Conservation (phyloP, 140 eudicot genomes). For the Ambrosia hybrid region DNA sequence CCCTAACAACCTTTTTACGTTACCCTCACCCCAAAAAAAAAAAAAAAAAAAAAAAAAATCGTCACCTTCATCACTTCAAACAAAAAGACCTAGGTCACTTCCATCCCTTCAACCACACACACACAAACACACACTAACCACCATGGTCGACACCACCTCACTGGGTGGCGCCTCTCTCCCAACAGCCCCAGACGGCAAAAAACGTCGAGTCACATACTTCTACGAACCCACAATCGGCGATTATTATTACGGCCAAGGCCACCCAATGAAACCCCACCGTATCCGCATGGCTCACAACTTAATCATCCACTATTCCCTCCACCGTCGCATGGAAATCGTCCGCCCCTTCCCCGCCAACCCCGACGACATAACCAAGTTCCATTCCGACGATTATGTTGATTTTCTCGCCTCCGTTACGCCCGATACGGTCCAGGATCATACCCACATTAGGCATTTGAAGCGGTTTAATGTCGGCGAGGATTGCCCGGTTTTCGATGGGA, state of each 20-base stretch:
- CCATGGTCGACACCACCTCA: constrained; percentile 43
- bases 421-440: constrained; percentile 51
- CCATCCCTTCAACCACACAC: no score
- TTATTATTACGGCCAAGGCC: constrained; percentile 95
- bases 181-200: constrained; percentile 60
- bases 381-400: constrained; percentile 75
- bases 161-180: constrained; percentile 66
- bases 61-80: no score
- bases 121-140: no score
- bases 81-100: no score
- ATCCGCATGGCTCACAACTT: constrained; percentile 97
- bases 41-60: no score
- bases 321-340: constrained; percentile 78
- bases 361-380: constrained; percentile 65
- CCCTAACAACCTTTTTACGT: no score
- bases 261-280: constrained; percentile 96
- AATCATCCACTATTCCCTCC: constrained; percentile 70
- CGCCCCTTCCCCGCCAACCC: constrained; percentile 75
- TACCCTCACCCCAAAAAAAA: no score
- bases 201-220: constrained; percentile 88
- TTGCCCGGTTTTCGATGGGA: constrained; percentile 83
- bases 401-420: constrained; percentile 71
- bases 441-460: constrained; percentile 50
- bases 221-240: constrained; percentile 92
- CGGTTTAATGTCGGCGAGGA: constrained; percentile 87